phyloP scores from a whole-genome alignment of 768 basidiomycete genomes.

The Auriculariales sp. region DNA sequence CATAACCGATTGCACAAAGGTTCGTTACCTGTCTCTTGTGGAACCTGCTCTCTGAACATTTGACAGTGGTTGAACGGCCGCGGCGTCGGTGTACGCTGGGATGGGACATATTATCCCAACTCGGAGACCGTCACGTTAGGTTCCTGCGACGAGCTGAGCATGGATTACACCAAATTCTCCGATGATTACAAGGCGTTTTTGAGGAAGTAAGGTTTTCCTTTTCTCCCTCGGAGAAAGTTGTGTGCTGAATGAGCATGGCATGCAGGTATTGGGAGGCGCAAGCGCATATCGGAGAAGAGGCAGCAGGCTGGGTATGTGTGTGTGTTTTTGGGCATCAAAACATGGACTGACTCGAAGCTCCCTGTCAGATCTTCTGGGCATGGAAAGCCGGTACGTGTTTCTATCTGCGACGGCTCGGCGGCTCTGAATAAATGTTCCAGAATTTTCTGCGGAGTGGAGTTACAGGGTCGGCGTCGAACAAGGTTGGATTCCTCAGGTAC shows the following conservation, averaged over 20 bases:
- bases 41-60: too few relatives aligned
- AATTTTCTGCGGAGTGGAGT: constrained; percentile 63
- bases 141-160: constrained; percentile 48
- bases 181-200: constrained; percentile 47
- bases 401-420: background rate
- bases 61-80: constrained; percentile 71
- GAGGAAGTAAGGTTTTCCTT: constrained; percentile 30
- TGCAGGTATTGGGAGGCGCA: constrained; percentile 69
- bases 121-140: constrained; percentile 31
- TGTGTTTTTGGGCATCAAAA: background rate
- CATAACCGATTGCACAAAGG: constrained; percentile 61
- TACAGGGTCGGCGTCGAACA: constrained; percentile 59
- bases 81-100: constrained; percentile 56
- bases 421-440: constrained; percentile 15
- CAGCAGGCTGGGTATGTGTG: constrained; percentile 60
- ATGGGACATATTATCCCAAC: constrained; percentile 34
- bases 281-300: constrained; percentile 54
- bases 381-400: constrained; percentile 43
- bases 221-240: background rate
- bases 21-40: too few relatives aligned
- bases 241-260: constrained; percentile 6
- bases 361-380: constrained; percentile 21
- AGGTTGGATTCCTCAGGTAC: constrained; percentile 73
- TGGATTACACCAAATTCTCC: constrained; percentile 41
- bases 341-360: background rate